A percentile compares a stretch with the other conserved stretches of the same genome.
Evolutionary conservation across 2,329 filamentous ascomycete species (phyloP).

Genomic region (Nothophoma quercina): DNA sequence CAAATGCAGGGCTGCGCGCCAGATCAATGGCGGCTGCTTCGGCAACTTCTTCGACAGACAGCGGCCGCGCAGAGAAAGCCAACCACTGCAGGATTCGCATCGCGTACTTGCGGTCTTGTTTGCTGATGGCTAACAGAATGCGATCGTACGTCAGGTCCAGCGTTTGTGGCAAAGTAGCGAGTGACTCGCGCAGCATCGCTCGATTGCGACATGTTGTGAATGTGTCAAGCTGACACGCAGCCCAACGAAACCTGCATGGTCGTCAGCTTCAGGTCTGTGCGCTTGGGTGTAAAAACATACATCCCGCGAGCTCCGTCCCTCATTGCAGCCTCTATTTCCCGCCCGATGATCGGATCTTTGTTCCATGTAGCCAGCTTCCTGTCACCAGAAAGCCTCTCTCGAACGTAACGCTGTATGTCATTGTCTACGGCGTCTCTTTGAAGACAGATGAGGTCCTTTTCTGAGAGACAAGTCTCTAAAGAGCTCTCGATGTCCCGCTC

Average conservation of each 20-base stretch:
- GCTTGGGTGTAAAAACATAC: constrained; percentile 21
- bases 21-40: constrained; percentile 40
- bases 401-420: constrained; percentile 40
- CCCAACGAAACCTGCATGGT: constrained; percentile 37
- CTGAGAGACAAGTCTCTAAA: constrained; percentile 20
- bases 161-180: constrained; percentile 30
- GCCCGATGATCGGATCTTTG: constrained; percentile 30
- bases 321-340: constrained; percentile 43
- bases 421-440: constrained; percentile 35
- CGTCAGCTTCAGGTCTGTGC: constrained; percentile 8
- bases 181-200: constrained; percentile 24
- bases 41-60: constrained; percentile 32
- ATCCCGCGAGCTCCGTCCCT: constrained; percentile 35
- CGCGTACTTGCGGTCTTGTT: constrained; percentile 26
- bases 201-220: constrained; percentile 30
- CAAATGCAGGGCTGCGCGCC: constrained; percentile 35
- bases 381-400: constrained; percentile 46
- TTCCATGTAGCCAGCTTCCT: constrained; percentile 34
- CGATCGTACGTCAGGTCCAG: constrained; percentile 40
- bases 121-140: constrained; percentile 31
- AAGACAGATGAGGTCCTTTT: constrained; percentile 27
- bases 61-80: constrained; percentile 29
- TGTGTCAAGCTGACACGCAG: constrained; percentile 33
- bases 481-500: constrained; percentile 39
- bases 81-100: constrained; percentile 37